Conservation (phyloP, 192 early-diverging fungal species). For the Phlyctochytrium bullatum region DNA sequence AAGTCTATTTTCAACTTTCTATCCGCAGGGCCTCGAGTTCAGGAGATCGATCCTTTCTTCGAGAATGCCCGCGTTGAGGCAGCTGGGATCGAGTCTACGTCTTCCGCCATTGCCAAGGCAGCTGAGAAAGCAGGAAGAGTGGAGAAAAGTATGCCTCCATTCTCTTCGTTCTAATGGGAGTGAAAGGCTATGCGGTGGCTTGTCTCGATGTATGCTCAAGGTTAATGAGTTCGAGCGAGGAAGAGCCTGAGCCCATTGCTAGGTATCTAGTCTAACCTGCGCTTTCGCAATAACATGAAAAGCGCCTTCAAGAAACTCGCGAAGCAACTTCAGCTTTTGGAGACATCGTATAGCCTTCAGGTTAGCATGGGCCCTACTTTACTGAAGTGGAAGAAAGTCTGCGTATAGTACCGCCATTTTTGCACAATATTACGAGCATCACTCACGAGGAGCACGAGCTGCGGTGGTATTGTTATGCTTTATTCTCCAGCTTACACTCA, state of each 20-base stretch:
- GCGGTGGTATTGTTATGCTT: slow-evolving; percentile 7
- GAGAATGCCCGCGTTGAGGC: slow-evolving; percentile 15
- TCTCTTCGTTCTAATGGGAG: not conserved
- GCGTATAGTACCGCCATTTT: slow-evolving; percentile 4
- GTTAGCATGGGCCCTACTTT: not conserved
- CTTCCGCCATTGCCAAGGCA: slow-evolving; percentile 6
- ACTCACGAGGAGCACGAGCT: slow-evolving; percentile 10
- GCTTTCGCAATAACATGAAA: not conserved
- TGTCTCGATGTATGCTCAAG: slow-evolving; percentile 5
- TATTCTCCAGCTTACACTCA: slow-evolving; percentile 2
- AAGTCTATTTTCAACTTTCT: slow-evolving; percentile 1
- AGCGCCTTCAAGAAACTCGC: not conserved
- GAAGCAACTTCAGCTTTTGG: not conserved
- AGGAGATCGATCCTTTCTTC: slow-evolving; percentile 36
- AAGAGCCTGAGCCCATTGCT: not conserved
- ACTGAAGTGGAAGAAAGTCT: slow-evolving; percentile 3
- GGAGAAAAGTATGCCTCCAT: slow-evolving; percentile 15
- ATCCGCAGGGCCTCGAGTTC: slow-evolving; percentile 9
- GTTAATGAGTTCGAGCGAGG: not conserved
- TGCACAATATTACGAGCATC: not conserved
- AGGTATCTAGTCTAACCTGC: slow-evolving; percentile 5
- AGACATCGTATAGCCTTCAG: not conserved
- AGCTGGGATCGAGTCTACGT: slow-evolving; percentile 1
- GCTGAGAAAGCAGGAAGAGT: slow-evolving; percentile 10
- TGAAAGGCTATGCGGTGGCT: not conserved